Evolutionary conservation across 306 rosid species (phyloP).

Genomic region (Medicago arabica): DNA sequence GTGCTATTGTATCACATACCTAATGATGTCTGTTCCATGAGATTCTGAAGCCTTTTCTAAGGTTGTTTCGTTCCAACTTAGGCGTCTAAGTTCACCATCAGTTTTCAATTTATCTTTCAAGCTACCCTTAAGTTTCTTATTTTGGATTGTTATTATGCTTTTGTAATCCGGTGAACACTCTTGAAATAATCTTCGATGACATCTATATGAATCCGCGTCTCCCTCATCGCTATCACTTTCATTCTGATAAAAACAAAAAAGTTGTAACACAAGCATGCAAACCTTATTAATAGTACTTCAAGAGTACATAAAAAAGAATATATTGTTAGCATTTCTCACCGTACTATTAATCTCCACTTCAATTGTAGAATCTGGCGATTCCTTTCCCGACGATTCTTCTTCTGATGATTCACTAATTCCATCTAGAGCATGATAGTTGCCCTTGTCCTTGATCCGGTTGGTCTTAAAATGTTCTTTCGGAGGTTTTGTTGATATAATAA

Average conservation of each 20-base stretch:
- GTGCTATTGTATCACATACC: slow-evolving; percentile 50
- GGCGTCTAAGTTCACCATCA: slow-evolving; percentile 72
- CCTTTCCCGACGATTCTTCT: slow-evolving; percentile 57
- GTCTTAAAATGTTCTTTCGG: slow-evolving; percentile 64
- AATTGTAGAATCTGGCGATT: slow-evolving; percentile 40
- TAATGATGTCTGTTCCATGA: slow-evolving; percentile 74
- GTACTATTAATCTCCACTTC: slow-evolving; percentile 49
- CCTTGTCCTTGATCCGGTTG: slow-evolving; percentile 44
- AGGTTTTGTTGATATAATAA: slow-evolving; percentile 85
- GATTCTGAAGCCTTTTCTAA: slow-evolving; percentile 73
- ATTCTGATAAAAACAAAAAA: slow-evolving; percentile 49
- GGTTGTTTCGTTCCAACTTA: slow-evolving; percentile 81
- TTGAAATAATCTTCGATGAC: slow-evolving; percentile 55
- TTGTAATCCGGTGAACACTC: slow-evolving; percentile 63
- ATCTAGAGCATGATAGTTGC: slow-evolving; percentile 12
- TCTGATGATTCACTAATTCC: slow-evolving; percentile 70
- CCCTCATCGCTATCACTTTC: slow-evolving; percentile 62
- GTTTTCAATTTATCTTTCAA: slow-evolving; percentile 65
- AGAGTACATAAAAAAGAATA: neutral
- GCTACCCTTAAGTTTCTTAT: slow-evolving; percentile 73
- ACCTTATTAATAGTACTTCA: slow-evolving; percentile 1
- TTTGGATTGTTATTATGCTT: slow-evolving; percentile 74
- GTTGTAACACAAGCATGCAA: slow-evolving; percentile 5
- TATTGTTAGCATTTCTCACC: slow-evolving; percentile 38
- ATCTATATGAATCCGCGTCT: slow-evolving; percentile 35